Evolutionary conservation across 352 stramenopile species (phyloP), one percentile per base, ranked within the genome.

Genomic region (Phytopythium cucurbitacearum): DNA sequence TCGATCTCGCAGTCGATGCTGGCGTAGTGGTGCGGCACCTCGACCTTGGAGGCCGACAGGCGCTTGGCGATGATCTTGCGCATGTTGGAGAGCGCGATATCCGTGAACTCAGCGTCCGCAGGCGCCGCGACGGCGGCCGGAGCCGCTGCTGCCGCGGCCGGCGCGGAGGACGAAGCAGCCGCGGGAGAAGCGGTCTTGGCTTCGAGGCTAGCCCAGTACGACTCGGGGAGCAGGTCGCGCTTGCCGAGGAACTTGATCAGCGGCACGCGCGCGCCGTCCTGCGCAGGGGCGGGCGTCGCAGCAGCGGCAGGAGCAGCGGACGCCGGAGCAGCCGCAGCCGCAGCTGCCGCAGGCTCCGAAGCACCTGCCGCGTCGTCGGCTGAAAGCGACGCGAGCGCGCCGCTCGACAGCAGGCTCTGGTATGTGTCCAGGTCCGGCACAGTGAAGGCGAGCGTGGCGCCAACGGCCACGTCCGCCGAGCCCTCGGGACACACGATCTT

Each of bases 1-100:
- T 97, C 97, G 56, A 99, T 89, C 69, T 98, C 85, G 57, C 97
- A 98, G 71, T 98, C 93, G 16, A 98, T 95, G 56, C 90, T 96
- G 49, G 85, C 82, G 71, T 99, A 99, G 69, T 96, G 94, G 76
- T 99, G 97, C 33, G 97, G 97, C 48, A 98, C 94, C 8, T 88
- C 87, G 38, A 87, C 73, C 82, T 99, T 99, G 53, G 90, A 98
- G 65, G 98, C 91, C 4, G 96, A 97, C 28, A 99, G 79, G 21
- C 97, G 93, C 64, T 97, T 96, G 33, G 97, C 96, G 62, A 99
- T 99, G 60, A 99, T 93, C 76, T 99, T 99, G 56, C 97, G 86
- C 95, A 99, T 99, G 73, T 97, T 97, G 54, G 76, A 95, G 36
- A 96, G 78, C 43, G 91, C 72, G 33, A 93, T 68, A 67, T 98